These are phyloP conservation scores for Pseudogymnoascus sp. DNA, from an alignment of 2,329 filamentous ascomycete species.

Conservation along the genomic window DNA sequence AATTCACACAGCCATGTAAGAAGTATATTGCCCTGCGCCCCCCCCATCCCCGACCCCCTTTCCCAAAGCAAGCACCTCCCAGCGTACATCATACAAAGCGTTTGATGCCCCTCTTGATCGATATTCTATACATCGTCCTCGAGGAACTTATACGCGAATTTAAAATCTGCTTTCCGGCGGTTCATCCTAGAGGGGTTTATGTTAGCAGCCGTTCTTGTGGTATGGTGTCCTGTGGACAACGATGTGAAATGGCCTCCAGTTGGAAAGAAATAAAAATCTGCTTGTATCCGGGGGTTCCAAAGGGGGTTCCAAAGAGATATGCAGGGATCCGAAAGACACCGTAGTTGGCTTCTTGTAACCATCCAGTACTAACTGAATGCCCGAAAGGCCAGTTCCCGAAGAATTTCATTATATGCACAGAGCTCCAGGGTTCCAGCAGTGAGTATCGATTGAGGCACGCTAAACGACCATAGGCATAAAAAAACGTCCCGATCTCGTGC, in stretches of 20 bases:
- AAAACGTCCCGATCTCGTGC: background rate
- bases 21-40: constrained; percentile 6
- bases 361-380: constrained; percentile 7
- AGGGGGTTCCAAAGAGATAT: background rate
- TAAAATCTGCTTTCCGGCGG: constrained; percentile 92
- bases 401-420: background rate
- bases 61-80: background rate
- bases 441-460: constrained; percentile 5
- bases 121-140: constrained; percentile 72
- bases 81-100: constrained; percentile 3
- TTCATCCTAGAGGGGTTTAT: constrained; percentile 69
- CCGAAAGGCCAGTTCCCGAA: background rate
- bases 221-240: background rate
- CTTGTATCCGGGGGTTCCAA: background rate
- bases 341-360: background rate
- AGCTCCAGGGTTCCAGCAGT: background rate
- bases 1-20: constrained; percentile 8
- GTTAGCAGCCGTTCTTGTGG: background rate
- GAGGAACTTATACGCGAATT: constrained; percentile 95
- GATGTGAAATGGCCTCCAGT: constrained; percentile 1
- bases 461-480: background rate
- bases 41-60: background rate
- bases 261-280: background rate
- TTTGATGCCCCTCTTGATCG: constrained; percentile 55
- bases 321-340: constrained; percentile 1